Conservation (phyloP, 208 protist genomes). For the Trypanosoma boissoni region DNA sequence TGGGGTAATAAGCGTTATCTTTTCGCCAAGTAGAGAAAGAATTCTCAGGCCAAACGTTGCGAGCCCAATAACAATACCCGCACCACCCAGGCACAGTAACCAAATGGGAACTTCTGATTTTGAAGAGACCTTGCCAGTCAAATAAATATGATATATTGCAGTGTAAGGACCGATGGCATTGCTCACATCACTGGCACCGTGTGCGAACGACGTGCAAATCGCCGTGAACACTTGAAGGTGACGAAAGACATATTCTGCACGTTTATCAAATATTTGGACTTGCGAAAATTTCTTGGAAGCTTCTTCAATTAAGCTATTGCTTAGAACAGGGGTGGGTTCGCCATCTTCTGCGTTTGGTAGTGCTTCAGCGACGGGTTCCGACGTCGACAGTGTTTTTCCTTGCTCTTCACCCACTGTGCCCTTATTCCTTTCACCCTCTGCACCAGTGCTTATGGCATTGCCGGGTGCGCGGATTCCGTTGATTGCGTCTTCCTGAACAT, state of each 20-base stretch:
- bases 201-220: constrained; percentile 77
- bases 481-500: constrained; percentile 19
- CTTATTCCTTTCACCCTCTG: not conserved
- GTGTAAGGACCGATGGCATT: constrained; percentile 79
- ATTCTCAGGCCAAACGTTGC: constrained; percentile 69
- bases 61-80: constrained; percentile 68
- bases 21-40: constrained; percentile 70
- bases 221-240: constrained; percentile 85
- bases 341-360: not conserved
- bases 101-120: constrained; percentile 51
- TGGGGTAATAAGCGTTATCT: constrained; percentile 76
- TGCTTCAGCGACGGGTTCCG: not conserved
- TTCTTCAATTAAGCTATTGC: not conserved
- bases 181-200: constrained; percentile 85
- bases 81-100: constrained; percentile 66
- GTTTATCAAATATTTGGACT: constrained; percentile 50
- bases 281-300: constrained; percentile 12
- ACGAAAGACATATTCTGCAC: constrained; percentile 69
- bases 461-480: not conserved
- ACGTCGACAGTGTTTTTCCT: not conserved
- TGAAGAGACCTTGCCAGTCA: constrained; percentile 32
- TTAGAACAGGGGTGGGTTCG: not conserved
- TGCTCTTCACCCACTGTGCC: not conserved
- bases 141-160: constrained; percentile 70
- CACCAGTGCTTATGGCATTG: not conserved